Evolutionary conservation across 257 asterid species (phyloP).

Genomic region (Gentiana dahurica): DNA sequence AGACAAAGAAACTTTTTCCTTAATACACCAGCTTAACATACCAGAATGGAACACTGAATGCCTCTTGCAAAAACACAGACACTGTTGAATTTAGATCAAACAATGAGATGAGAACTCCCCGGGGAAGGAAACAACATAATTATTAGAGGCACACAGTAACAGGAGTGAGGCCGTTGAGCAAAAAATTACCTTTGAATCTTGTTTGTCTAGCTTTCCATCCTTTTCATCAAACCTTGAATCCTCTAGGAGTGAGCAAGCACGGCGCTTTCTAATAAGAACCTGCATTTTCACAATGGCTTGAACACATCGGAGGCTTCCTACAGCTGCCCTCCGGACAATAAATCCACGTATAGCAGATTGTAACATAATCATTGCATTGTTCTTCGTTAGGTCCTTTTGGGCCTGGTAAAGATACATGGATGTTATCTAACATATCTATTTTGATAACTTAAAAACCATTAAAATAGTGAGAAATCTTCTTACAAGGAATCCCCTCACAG

Average conservation of each 20-base stretch:
- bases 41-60: not conserved
- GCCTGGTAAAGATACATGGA: slow-evolving; percentile 45
- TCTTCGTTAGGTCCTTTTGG: slow-evolving; percentile 40
- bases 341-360: slow-evolving; percentile 98
- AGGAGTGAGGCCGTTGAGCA: not conserved
- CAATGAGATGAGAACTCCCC: not conserved
- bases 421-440: slow-evolving; percentile 3
- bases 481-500: slow-evolving; percentile 69
- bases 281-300: slow-evolving; percentile 91
- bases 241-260: slow-evolving; percentile 20
- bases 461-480: slow-evolving; percentile 7
- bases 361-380: slow-evolving; percentile 47
- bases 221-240: slow-evolving; percentile 24
- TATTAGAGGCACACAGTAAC: slow-evolving; percentile 11
- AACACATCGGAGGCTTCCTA: slow-evolving; percentile 88
- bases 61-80: not conserved
- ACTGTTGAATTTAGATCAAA: not conserved
- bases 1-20: not conserved
- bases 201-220: slow-evolving; percentile 17
- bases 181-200: not conserved
- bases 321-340: slow-evolving; percentile 74
- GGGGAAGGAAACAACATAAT: not conserved
- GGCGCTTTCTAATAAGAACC: slow-evolving; percentile 74
- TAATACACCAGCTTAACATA: no score
- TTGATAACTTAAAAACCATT: slow-evolving; percentile 7